Percentiles rank a stretch among this genome's conserved stretches.
These are phyloP conservation scores for Rhododendron mucronatum DNA, from an alignment of 148 eudicot genomes.

Conservation along the genomic window DNA sequence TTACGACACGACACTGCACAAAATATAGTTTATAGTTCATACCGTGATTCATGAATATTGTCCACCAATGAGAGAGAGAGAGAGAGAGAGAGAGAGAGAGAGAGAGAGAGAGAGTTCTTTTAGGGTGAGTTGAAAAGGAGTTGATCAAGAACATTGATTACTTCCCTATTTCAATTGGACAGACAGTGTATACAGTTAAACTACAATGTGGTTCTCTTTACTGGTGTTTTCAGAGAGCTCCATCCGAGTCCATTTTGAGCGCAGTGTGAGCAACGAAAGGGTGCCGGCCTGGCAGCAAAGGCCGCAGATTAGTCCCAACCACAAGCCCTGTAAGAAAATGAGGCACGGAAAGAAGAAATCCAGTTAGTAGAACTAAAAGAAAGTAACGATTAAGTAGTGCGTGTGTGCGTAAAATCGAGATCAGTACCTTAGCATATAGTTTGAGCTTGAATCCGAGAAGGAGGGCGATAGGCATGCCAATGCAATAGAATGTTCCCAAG, in stretches of 20 bases:
- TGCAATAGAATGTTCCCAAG: conserved; percentile 53
- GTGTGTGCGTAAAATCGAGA: too few species aligned
- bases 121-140: background rate
- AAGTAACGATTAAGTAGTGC: background rate
- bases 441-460: conserved; percentile 57
- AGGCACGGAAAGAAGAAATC: background rate
- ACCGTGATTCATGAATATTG: too few species aligned
- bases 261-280: conserved; percentile 36
- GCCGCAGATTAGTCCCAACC: conserved; percentile 64
- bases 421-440: conserved; percentile 54
- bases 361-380: background rate
- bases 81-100: too few species aligned
- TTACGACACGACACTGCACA: too few species aligned
- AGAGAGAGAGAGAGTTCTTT: too few species aligned
- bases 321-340: conserved; percentile 39
- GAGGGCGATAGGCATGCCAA: conserved; percentile 77
- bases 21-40: too few species aligned
- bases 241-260: conserved; percentile 35
- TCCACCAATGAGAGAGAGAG: too few species aligned
- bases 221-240: conserved; percentile 12
- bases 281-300: conserved; percentile 36
- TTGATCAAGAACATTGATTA: background rate
- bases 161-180: background rate
- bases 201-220: background rate
- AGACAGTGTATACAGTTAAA: background rate